phyloP scores from a whole-genome alignment of 306 rosid genomes.

The Erythrophleum fordii region DNA sequence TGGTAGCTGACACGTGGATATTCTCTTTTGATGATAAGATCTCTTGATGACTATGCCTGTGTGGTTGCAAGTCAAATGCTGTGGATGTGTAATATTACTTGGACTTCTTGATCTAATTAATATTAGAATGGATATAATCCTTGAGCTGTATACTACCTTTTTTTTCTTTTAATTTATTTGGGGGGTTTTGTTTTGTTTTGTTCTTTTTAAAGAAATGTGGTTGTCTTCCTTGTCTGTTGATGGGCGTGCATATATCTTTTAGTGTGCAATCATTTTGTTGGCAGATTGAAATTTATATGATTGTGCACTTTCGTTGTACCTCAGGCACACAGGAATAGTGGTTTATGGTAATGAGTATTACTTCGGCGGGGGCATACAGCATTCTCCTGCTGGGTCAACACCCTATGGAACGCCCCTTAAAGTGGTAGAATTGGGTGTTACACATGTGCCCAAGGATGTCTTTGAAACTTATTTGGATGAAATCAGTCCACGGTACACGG shows the following conservation, averaged over 20 bases:
- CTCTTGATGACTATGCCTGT: background rate
- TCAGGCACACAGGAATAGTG: constrained; percentile 94
- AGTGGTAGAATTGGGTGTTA: constrained; percentile 77
- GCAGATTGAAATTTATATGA: background rate
- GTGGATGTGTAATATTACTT: background rate
- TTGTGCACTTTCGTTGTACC: background rate
- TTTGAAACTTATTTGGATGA: constrained; percentile 89
- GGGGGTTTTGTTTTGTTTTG: background rate
- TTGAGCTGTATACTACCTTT: background rate
- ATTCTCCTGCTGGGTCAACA: constrained; percentile 68
- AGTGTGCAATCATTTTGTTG: background rate
- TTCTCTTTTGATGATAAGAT: background rate
- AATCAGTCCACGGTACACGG: constrained; percentile 74
- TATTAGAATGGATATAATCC: background rate
- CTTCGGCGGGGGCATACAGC: constrained; percentile 97
- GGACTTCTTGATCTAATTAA: background rate
- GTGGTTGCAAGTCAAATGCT: background rate
- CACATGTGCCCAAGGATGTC: constrained; percentile 88
- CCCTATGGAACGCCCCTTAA: constrained; percentile 85
- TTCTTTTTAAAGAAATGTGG: background rate
- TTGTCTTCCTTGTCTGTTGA: background rate
- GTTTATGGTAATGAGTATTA: constrained; percentile 89
- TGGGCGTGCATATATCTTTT: background rate
- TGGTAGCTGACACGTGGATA: background rate
- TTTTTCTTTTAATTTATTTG: too few species aligned